A percentile compares a stretch with the other conserved stretches of the same genome.
These are phyloP conservation scores for Phytophthora crassamura DNA, from an alignment of 352 stramenopile species.

Conservation along the genomic window DNA sequence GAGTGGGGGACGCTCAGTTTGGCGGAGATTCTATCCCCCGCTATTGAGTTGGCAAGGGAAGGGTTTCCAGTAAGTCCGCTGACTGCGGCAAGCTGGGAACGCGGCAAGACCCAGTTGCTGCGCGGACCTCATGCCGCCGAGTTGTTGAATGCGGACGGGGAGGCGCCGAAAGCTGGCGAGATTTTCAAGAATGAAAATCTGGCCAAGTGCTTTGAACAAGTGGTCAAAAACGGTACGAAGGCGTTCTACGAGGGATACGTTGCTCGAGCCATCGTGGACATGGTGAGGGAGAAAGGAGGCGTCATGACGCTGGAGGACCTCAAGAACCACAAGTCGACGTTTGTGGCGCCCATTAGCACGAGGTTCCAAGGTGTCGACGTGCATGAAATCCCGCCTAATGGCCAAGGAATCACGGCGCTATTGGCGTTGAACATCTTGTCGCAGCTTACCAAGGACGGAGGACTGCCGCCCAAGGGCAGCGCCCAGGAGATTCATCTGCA, in stretches of 20 bases:
- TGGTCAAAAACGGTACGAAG: slow-evolving; percentile 88
- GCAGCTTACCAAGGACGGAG: slow-evolving; percentile 54
- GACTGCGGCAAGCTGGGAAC: slow-evolving; percentile 87
- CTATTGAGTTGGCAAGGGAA: slow-evolving; percentile 90
- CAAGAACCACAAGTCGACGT: slow-evolving; percentile 82
- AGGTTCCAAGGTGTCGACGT: slow-evolving; percentile 88
- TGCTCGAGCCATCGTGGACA: slow-evolving; percentile 89
- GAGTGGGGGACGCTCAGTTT: slow-evolving; percentile 88
- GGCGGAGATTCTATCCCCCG: slow-evolving; percentile 88
- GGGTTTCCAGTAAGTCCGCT: slow-evolving; percentile 94
- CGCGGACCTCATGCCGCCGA: slow-evolving; percentile 59
- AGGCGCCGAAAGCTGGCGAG: slow-evolving; percentile 67
- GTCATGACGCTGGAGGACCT: slow-evolving; percentile 91
- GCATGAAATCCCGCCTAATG: slow-evolving; percentile 96
- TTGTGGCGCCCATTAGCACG: slow-evolving; percentile 92
- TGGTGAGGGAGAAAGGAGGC: slow-evolving; percentile 65
- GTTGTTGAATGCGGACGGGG: slow-evolving; percentile 57
- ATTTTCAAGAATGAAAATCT: slow-evolving; percentile 92
- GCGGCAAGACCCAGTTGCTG: slow-evolving; percentile 72
- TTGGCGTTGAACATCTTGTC: slow-evolving; percentile 95
- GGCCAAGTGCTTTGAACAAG: slow-evolving; percentile 81
- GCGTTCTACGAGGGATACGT: slow-evolving; percentile 87
- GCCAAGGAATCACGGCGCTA: slow-evolving; percentile 96
- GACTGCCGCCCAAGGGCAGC: slow-evolving; percentile 50
- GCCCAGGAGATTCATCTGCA: slow-evolving; percentile 89